These are phyloP conservation scores for Taiwanofungus camphoratus DNA, from an alignment of 1,284 basidiomycete genomes.

Conservation along the genomic window DNA sequence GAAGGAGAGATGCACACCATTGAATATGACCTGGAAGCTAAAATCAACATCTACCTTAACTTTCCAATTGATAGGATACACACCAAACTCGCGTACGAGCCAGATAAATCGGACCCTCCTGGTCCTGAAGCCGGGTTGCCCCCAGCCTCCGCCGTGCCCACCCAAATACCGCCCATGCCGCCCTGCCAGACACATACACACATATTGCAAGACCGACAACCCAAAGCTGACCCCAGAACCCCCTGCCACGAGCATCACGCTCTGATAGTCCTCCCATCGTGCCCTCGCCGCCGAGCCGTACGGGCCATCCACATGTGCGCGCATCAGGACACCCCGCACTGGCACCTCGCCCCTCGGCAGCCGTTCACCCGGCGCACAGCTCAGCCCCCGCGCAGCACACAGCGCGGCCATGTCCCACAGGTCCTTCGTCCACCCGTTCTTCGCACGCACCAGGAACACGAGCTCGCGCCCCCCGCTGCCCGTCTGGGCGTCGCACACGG, in stretches of 20 bases:
- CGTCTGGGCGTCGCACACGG: conserved; percentile 54
- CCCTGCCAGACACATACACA: conserved; percentile 59
- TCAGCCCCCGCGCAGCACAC: conserved; percentile 27
- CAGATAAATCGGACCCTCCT: conserved; percentile 75
- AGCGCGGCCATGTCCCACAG: conserved; percentile 57
- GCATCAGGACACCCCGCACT: conserved; percentile 49
- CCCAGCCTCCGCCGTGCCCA: conserved; percentile 38
- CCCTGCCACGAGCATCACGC: conserved; percentile 68
- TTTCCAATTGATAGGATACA: conserved; percentile 23
- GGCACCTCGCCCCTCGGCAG: conserved; percentile 32
- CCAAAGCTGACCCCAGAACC: conserved; percentile 82
- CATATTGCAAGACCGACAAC: conserved; percentile 64
- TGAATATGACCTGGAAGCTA: conserved; percentile 62
- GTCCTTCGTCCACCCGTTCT: conserved; percentile 72
- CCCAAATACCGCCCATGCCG: conserved; percentile 43
- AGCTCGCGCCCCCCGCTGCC: conserved; percentile 49
- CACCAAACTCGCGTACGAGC: conserved; percentile 79
- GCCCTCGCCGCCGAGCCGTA: conserved; percentile 71
- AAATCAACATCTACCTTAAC: background rate
- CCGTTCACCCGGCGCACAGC: conserved; percentile 29
- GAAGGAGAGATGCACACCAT: conserved; percentile 73
- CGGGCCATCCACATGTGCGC: conserved; percentile 71
- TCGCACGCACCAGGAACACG: conserved; percentile 71
- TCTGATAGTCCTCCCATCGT: conserved; percentile 61
- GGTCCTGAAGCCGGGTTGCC: conserved; percentile 41